phyloP scores from a whole-genome alignment of 352 stramenopile species.

The Blastocystis sp. region DNA sequence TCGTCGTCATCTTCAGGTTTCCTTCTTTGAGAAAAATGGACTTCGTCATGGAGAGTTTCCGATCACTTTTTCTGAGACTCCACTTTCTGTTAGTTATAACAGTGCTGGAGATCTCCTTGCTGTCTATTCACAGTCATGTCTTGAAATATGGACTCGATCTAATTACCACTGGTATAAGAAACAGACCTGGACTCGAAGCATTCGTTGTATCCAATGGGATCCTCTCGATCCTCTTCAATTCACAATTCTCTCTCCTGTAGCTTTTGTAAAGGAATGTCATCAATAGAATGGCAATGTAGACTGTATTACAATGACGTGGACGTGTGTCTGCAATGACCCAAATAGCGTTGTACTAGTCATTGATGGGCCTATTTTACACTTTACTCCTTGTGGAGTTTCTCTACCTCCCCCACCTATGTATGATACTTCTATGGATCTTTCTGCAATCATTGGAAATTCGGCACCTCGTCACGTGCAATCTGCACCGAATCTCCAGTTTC shows the following conservation, averaged over 20 bases:
- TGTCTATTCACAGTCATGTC: conserved; percentile 66
- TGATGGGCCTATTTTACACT: not conserved
- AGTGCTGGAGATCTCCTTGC: conserved; percentile 72
- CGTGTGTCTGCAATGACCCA: not conserved
- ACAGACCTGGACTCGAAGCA: conserved; percentile 64
- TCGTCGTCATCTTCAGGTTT: conserved; percentile 70
- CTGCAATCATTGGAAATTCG: not conserved
- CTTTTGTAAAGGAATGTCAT: not conserved
- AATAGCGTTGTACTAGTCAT: not conserved
- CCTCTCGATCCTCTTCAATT: not conserved
- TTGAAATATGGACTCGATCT: conserved; percentile 74
- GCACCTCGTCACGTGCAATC: not conserved
- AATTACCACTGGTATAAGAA: conserved; percentile 82
- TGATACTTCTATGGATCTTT: not conserved
- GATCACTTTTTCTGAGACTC: not conserved
- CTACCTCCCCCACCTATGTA: conserved; percentile 41
- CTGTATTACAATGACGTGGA: not conserved
- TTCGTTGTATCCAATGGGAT: not conserved
- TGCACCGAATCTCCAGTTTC: not conserved
- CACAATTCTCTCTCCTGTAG: not conserved
- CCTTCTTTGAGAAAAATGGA: conserved; percentile 78
- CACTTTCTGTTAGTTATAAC: conserved; percentile 70
- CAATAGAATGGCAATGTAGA: conserved; percentile 10
- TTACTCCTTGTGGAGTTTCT: not conserved
- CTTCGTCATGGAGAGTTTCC: conserved; percentile 75